Evolutionary conservation across 2,329 filamentous ascomycete species (phyloP).

Genomic region (Aspergillus novofumigatus): DNA sequence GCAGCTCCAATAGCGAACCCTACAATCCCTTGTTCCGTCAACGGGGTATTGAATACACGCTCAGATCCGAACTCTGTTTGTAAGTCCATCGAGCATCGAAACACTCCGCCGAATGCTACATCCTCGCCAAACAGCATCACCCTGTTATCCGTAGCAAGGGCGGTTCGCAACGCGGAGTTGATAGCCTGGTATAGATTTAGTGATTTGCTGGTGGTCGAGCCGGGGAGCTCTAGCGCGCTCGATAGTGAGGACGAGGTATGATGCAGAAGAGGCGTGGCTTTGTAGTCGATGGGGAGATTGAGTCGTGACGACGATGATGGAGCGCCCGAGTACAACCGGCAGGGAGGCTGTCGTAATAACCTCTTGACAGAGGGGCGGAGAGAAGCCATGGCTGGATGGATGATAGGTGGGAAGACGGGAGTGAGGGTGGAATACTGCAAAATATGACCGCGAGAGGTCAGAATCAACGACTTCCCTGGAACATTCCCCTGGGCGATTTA

Average conservation of each 20-base stretch:
- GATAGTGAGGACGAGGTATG: conserved; percentile 73
- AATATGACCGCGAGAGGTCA: not conserved
- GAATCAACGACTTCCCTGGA: not conserved
- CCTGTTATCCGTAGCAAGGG: conserved; percentile 76
- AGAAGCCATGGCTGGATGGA: conserved; percentile 6
- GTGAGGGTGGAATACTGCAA: not conserved
- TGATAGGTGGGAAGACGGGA: not conserved
- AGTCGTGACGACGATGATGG: conserved; percentile 55
- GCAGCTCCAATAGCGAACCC: conserved; percentile 90
- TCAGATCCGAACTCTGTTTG: conserved; percentile 81
- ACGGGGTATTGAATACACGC: conserved; percentile 91
- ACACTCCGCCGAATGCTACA: conserved; percentile 94
- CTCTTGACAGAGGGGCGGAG: conserved; percentile 5
- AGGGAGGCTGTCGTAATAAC: conserved; percentile 14
- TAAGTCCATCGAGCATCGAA: conserved; percentile 88
- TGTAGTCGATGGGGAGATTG: conserved; percentile 85
- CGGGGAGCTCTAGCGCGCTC: conserved; percentile 67
- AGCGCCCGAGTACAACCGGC: conserved; percentile 43
- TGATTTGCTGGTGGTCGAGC: conserved; percentile 69
- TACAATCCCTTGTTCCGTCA: conserved; percentile 90
- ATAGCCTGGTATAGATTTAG: conserved; percentile 94
- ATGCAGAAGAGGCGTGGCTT: conserved; percentile 72
- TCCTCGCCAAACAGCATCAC: conserved; percentile 95
- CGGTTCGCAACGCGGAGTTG: conserved; percentile 81
- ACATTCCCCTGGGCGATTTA: conserved; percentile 7